Evolutionary conservation across 2,329 filamentous ascomycete genomes (phyloP), one percentile per base, ranked within the genome.

Genomic region (Pseudopithomyces chartarum): DNA sequence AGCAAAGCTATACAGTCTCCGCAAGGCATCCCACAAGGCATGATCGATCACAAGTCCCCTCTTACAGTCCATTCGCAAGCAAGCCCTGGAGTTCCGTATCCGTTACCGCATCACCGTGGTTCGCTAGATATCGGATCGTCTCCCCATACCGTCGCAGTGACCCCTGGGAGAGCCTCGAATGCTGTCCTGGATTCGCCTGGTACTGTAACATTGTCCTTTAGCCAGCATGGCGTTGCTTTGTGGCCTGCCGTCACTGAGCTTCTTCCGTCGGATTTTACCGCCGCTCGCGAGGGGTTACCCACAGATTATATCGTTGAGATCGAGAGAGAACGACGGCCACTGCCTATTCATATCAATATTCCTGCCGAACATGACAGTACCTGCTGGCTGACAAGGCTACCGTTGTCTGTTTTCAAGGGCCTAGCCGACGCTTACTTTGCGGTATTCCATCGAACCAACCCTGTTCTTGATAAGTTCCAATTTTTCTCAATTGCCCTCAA

Each of bases 361-460:
- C 77, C 74, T 20, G 69, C 73, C 12, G 60, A 73, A 8, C 73
- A 74, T 13, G 68, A 65, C 34, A 60, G 68, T 13, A 69, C 70
- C 1, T 64, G 62, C 23, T 84, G 81, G 81, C 64, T 84, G 33
- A 77, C 81, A 44, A 69, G 71, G 3, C 73, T 84, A 2, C 79
- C 80, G 8, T 65, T 83, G 32, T 76, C 80, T 0, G 76, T 81
- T 39, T 76, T 84, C 52, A 82, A 81, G 58, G 80, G 80, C 0
- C 73, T 85, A n/a, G 78, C 80, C 8, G 80, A 83, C 68, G 80
- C 80, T 0, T 84, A 82, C 57, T 84, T 84, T 63, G 74, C 79
- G n/a, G 81, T 82, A 0, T 84, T 84, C 60, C 82, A 84, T 61
- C 80, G 81, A 0, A 82, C 77, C 26, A 83, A 79, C 15, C 82